Base-by-base conservation (phyloP, 352 stramenopile species). In the Pythium plurisporium region DNA sequence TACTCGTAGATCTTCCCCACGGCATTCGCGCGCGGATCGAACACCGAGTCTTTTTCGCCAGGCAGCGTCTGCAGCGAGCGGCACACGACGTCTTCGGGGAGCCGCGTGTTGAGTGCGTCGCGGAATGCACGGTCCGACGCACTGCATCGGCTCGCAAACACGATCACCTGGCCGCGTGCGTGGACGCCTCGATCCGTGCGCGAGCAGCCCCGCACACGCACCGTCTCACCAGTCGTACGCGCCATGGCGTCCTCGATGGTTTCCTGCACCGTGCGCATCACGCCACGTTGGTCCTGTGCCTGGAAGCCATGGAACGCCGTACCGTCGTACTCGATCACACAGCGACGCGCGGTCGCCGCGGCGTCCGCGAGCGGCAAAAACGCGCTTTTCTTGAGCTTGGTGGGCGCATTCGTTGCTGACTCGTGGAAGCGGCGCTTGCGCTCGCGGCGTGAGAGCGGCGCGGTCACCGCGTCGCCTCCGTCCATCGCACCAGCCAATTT, bases 131-230 rank as follows among this genome's bases (percentile, higher is more conserved):
- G 40, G 53, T 87, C 76, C 10, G 70, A 49, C 31, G 62, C 66
- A 5, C 22, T 45, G 49, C 86, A 94, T 0, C 61, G 61, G 58
- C 96, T 89, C 54, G 83, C 65, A 59, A 98, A 97, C 61, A 94
- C 86, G 46, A 97, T 56, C 12, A 95, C 88, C 64, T 98, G 92
- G 27, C 91, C 91, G 4, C 80, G 53, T 4, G 92, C 88, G 69
- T 98, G 92, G 19, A 98, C 95, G 22, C 92, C 92, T 9, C 82
- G 76, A 75, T 98, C 95, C 0, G 95, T 98, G 23, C 95, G 82
- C 23, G 87, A 91, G 17, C 92, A 88, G 52, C 82, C 94, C 19
- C 91, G 75, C 22, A 98, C 72, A 49, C 83, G 80, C 19, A 94
- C 47, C 14, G 30, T 61, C 59, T 91, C 80, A 59, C 80, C 72